These are phyloP conservation scores for Kitagawia praeruptora DNA, from an alignment of 129 eudicot genomes.

Conservation along the genomic window DNA sequence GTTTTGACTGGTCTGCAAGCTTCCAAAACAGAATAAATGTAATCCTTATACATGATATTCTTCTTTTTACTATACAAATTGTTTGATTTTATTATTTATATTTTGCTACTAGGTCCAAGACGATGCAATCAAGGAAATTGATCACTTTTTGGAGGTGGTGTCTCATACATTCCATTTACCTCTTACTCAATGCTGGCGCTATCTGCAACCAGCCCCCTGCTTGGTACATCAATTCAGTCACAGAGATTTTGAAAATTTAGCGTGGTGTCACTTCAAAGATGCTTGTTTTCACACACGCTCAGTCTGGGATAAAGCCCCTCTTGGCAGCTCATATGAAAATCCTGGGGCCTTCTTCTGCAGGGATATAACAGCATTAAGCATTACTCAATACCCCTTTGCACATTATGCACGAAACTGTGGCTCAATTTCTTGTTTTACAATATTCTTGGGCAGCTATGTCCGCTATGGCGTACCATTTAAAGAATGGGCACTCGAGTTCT, in stretches of 20 bases:
- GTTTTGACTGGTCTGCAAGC: too few species aligned
- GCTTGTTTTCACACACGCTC: background rate
- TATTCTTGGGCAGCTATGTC: too few species aligned
- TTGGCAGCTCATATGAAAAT: background rate
- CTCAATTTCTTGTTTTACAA: background rate
- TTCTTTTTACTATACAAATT: background rate
- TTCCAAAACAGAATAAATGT: too few species aligned
- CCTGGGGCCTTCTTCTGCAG: background rate
- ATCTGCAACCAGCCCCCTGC: too few species aligned
- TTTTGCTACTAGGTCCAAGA: background rate
- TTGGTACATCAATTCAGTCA: too few species aligned
- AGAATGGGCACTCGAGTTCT: too few species aligned
- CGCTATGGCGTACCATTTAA: too few species aligned
- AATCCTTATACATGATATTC: too few species aligned
- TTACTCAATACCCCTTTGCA: slow-evolving; percentile 3
- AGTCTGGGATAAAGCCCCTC: too few species aligned
- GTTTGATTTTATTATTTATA: background rate
- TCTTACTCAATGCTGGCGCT: slow-evolving; percentile 3
- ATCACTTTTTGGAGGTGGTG: background rate
- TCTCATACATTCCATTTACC: background rate
- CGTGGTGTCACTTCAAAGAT: background rate
- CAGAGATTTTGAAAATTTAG: too few species aligned
- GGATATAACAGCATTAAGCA: slow-evolving; percentile 1
- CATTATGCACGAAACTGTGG: slow-evolving; percentile 4
- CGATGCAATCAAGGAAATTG: background rate